phyloP scores from a whole-genome alignment of 164 flowering plant species.

The Umbellularia californica region DNA sequence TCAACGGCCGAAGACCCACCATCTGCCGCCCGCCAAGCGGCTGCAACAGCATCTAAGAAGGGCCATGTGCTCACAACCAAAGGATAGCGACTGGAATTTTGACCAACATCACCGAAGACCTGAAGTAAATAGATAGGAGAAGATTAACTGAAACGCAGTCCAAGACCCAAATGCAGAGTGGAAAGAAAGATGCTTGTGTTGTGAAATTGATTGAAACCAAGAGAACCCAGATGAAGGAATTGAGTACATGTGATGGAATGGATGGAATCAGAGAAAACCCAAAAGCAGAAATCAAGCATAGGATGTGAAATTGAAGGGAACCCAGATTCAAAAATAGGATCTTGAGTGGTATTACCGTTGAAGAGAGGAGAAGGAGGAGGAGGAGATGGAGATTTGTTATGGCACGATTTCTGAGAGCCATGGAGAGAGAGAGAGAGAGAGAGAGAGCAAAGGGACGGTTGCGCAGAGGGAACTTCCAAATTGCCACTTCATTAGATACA shows the following conservation, averaged over 20 bases:
- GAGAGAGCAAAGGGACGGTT: neutral
- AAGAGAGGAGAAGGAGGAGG: conserved; percentile 6
- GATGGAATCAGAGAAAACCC: no score
- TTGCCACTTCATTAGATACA: no score
- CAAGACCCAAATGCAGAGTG: neutral
- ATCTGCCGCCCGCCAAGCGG: conserved; percentile 78
- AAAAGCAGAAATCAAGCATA: no score
- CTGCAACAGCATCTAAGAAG: conserved; percentile 77
- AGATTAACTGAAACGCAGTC: neutral
- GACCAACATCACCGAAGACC: conserved; percentile 36
- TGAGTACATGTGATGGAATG: no score
- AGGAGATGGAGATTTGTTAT: neutral
- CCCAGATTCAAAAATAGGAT: neutral
- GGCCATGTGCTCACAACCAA: conserved; percentile 96
- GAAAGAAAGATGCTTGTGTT: neutral
- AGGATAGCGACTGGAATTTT: conserved; percentile 38
- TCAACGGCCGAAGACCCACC: conserved; percentile 69
- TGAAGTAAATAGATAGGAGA: conserved; percentile 11
- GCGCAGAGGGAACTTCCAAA: no score
- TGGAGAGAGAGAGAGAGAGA: neutral
- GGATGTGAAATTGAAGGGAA: conserved; percentile 4
- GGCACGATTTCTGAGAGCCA: conserved; percentile 9
- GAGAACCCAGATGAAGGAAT: no score
- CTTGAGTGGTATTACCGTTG: conserved; percentile 6
- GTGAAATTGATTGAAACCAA: no score